These are phyloP conservation scores for Capsicum chinense DNA, from an alignment of 257 asterid species.

Conservation along the genomic window DNA sequence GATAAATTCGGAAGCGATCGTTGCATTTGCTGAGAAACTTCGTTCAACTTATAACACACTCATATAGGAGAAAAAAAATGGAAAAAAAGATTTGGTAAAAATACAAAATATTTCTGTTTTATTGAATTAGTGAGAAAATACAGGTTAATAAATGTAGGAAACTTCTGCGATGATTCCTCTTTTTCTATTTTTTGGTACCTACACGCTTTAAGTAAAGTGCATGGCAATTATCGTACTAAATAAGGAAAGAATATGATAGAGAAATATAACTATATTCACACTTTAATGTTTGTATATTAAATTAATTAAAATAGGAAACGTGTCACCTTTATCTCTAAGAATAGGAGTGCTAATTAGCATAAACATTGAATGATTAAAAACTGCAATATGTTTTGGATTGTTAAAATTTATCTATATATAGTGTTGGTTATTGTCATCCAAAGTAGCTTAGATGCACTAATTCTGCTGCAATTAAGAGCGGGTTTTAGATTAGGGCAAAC, in stretches of 20 bases:
- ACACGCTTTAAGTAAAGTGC: not conserved
- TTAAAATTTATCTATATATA: not conserved
- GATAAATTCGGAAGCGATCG: not conserved
- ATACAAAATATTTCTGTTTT: not conserved
- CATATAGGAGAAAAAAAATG: not conserved
- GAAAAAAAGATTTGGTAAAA: not conserved
- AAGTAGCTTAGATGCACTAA: not conserved
- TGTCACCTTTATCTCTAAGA: not conserved
- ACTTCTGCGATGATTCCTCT: conserved; percentile 10
- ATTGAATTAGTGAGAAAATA: not conserved
- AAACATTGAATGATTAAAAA: too few species aligned
- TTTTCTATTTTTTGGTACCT: not conserved
- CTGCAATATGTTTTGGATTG: too few species aligned
- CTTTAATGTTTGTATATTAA: not conserved
- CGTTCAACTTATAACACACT: not conserved
- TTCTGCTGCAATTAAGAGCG: not conserved
- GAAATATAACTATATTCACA: not conserved
- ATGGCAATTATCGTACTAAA: not conserved
- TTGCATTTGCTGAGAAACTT: not conserved
- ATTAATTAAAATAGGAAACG: not conserved
- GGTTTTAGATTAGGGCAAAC: too few species aligned
- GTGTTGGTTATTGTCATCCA: not conserved
- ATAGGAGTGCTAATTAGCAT: too few species aligned
- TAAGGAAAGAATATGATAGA: not conserved
- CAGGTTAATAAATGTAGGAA: not conserved